These are phyloP conservation scores for Fusarium continuum DNA, from an alignment of 2,329 filamentous ascomycete genomes.

Conservation along the genomic window DNA sequence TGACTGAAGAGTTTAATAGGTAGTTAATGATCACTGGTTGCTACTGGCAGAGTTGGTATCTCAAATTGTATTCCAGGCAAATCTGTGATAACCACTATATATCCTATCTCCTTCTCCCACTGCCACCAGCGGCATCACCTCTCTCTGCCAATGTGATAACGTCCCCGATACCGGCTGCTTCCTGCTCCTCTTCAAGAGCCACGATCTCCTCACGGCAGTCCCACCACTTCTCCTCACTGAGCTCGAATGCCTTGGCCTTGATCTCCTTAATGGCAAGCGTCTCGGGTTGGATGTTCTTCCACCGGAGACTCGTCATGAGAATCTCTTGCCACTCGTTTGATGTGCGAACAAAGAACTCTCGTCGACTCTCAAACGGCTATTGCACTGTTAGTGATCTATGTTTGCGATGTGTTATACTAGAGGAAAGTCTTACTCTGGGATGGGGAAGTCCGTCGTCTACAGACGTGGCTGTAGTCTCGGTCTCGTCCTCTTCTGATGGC, in stretches of 20 bases:
- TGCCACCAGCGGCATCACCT: conserved; percentile 59
- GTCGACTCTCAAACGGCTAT: conserved; percentile 86
- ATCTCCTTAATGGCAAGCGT: conserved; percentile 86
- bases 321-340: conserved; percentile 91
- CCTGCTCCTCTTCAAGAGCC: conserved; percentile 92
- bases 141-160: conserved; percentile 87
- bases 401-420: background rate
- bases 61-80: no score
- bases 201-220: conserved; percentile 94
- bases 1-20: no score
- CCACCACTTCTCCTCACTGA: conserved; percentile 98
- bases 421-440: conserved; percentile 57
- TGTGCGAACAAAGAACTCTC: conserved; percentile 91
- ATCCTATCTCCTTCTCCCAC: conserved; percentile 47
- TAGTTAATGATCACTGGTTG: no score
- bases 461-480: conserved; percentile 59
- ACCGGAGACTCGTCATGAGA: conserved; percentile 77
- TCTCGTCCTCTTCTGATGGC: conserved; percentile 55
- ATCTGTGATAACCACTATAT: background rate
- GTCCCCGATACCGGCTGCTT: conserved; percentile 93
- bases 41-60: no score
- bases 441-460: conserved; percentile 81
- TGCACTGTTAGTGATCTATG: background rate
- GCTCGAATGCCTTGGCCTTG: conserved; percentile 87
- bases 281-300: conserved; percentile 72